phyloP scores from a whole-genome alignment of 2,329 filamentous ascomycete species.

The Aspergillus persii region DNA sequence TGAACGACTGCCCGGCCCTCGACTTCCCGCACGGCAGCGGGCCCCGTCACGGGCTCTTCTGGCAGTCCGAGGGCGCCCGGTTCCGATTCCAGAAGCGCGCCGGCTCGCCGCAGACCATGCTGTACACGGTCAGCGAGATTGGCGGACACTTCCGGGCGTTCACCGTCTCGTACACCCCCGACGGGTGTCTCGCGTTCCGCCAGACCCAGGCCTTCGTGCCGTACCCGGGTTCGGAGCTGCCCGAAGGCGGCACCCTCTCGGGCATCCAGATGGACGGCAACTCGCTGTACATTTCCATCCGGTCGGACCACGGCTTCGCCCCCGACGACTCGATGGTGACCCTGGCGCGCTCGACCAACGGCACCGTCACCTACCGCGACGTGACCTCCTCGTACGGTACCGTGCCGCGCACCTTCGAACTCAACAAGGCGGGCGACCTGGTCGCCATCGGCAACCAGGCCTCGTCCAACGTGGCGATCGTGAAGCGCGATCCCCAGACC shows the following conservation, averaged over 20 bases:
- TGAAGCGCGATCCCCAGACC: constrained; percentile 57
- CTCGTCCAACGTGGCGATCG: constrained; percentile 60
- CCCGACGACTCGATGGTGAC: constrained; percentile 31
- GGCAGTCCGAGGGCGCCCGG: constrained; percentile 11
- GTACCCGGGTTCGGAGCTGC: constrained; percentile 25
- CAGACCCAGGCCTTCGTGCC: constrained; percentile 25
- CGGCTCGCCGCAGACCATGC: constrained; percentile 15
- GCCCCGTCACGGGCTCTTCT: constrained; percentile 65
- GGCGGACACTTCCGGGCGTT: constrained; percentile 53
- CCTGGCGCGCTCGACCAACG: constrained; percentile 54
- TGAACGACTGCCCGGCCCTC: constrained; percentile 46
- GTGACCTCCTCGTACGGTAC: constrained; percentile 63
- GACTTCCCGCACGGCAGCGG: constrained; percentile 54
- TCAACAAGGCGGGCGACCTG: constrained; percentile 63
- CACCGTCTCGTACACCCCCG: constrained; percentile 26
- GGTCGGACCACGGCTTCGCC: constrained; percentile 28
- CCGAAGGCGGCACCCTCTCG: constrained; percentile 25
- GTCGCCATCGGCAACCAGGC: constrained; percentile 66
- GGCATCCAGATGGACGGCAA: constrained; percentile 25
- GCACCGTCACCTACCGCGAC: constrained; percentile 56
- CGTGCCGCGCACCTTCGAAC: constrained; percentile 65
- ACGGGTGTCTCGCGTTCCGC: constrained; percentile 27
- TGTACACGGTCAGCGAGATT: constrained; percentile 59
- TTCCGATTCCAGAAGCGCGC: neutral
- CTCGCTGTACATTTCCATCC: constrained; percentile 32